Percentiles rank a stretch among this genome's conserved stretches.
Conservation (phyloP, 768 basidiomycete species). For the Mycena belliarum region DNA sequence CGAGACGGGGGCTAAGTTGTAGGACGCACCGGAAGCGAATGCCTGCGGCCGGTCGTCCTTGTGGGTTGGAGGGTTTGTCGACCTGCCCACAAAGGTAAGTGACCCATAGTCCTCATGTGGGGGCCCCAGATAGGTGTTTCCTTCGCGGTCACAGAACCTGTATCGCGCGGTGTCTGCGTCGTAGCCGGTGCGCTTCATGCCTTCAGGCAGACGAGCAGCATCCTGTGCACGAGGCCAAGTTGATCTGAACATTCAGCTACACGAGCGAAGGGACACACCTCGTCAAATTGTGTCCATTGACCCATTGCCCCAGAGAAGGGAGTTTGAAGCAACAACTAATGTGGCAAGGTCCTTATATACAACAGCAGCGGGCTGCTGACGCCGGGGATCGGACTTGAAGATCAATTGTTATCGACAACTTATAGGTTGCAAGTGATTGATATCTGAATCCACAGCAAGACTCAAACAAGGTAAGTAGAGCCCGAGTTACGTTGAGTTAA, state of each 20-base stretch:
- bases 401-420: too few species aligned
- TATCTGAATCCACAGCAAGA: too few species aligned
- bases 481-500: too few species aligned
- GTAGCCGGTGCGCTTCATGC: conserved; percentile 51
- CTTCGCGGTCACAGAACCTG: conserved; percentile 47
- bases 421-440: too few species aligned
- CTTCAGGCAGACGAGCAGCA: conserved; percentile 40
- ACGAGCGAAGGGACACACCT: conserved; percentile 32
- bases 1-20: too few species aligned
- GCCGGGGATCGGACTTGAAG: too few species aligned
- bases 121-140: conserved; percentile 44
- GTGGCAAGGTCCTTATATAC: too few species aligned
- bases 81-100: conserved; percentile 37
- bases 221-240: conserved; percentile 31
- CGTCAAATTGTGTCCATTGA: conserved; percentile 33
- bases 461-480: too few species aligned
- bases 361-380: too few species aligned
- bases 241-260: neutral
- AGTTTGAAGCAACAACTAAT: too few species aligned
- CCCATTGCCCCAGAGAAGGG: conserved; percentile 23
- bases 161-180: conserved; percentile 53
- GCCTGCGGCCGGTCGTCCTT: conserved; percentile 20
- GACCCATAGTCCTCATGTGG: conserved; percentile 48
- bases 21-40: conserved; percentile 13
- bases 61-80: conserved; percentile 25